Conservation (phyloP, 106 monocot species). For the Narthecium ossifragum region DNA sequence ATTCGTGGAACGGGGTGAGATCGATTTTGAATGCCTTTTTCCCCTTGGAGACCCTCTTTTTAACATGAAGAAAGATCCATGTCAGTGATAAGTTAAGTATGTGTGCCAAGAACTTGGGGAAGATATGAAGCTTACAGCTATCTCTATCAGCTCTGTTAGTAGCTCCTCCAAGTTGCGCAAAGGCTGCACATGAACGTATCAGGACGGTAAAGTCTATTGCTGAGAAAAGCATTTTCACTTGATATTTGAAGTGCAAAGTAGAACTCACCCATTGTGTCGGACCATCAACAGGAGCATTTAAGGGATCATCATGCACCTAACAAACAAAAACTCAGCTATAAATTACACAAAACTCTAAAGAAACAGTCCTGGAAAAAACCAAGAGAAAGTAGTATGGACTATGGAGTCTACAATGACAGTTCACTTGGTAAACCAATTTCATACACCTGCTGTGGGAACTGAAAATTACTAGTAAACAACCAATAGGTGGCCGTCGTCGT, state of each 20-base stretch:
- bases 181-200: conserved; percentile 32
- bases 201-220: neutral
- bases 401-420: too few species aligned
- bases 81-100: neutral
- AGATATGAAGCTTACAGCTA: conserved; percentile 57
- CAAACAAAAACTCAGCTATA: neutral
- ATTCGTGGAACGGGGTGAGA: conserved; percentile 51
- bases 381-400: too few species aligned
- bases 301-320: conserved; percentile 82
- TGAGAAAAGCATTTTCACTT: neutral
- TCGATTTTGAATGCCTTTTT: conserved; percentile 75
- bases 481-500: neutral
- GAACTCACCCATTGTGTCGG: conserved; percentile 88
- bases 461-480: neutral
- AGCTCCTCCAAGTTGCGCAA: conserved; percentile 79
- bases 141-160: conserved; percentile 78
- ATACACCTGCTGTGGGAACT: neutral
- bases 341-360: too few species aligned
- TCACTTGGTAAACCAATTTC: too few species aligned
- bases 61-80: neutral
- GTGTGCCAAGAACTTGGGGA: neutral
- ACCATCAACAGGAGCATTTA: conserved; percentile 92
- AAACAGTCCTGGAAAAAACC: too few species aligned
- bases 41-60: conserved; percentile 67
- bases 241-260: neutral